A percentile compares a stretch with the other conserved stretches of the same genome.
Evolutionary conservation across 2,329 filamentous ascomycete genomes (phyloP).

Genomic region (Sporothrix brunneoviolacea): DNA sequence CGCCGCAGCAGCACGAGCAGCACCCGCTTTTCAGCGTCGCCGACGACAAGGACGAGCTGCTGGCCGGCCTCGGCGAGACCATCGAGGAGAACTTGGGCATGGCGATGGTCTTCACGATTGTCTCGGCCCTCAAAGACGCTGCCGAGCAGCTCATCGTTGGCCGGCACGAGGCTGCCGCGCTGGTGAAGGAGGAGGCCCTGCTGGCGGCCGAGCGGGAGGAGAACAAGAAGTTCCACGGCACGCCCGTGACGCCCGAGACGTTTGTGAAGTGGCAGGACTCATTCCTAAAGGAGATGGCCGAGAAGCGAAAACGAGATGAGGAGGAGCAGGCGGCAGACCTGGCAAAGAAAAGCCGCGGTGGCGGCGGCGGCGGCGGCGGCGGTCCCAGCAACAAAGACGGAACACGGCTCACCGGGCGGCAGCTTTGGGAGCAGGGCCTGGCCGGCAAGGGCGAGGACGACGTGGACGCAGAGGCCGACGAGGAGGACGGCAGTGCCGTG

Average conservation of each 20-base stretch:
- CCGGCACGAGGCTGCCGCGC: slow-evolving; percentile 58
- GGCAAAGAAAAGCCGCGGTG: slow-evolving; percentile 46
- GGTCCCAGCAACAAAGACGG: slow-evolving; percentile 62
- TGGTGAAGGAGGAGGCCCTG: slow-evolving; percentile 48
- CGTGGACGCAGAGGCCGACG: slow-evolving; percentile 46
- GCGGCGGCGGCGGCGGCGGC: slow-evolving; percentile 28
- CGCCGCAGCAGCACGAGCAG: slow-evolving; percentile 48
- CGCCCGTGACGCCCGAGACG: slow-evolving; percentile 75
- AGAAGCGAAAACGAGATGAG: slow-evolving; percentile 58
- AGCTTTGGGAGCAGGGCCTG: slow-evolving; percentile 72
- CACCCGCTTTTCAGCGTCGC: slow-evolving; percentile 72
- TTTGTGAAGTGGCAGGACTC: slow-evolving; percentile 76
- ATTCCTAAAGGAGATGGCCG: slow-evolving; percentile 76
- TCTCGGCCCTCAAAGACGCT: slow-evolving; percentile 78
- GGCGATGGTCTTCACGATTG: slow-evolving; percentile 93
- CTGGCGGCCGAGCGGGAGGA: slow-evolving; percentile 74
- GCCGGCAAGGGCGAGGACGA: slow-evolving; percentile 61
- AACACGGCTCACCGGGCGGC: slow-evolving; percentile 62
- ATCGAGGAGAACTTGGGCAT: slow-evolving; percentile 93
- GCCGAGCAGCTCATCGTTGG: slow-evolving; percentile 80
- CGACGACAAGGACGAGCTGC: slow-evolving; percentile 68
- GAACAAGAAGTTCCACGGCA: slow-evolving; percentile 94
- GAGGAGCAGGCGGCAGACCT: slow-evolving; percentile 77
- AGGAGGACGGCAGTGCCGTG: slow-evolving; percentile 60
- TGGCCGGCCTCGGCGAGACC: slow-evolving; percentile 63